Evolutionary conservation across 2,329 filamentous ascomycete genomes (phyloP), one percentile per base, ranked within the genome.

Genomic region (Juglanconis sp.): DNA sequence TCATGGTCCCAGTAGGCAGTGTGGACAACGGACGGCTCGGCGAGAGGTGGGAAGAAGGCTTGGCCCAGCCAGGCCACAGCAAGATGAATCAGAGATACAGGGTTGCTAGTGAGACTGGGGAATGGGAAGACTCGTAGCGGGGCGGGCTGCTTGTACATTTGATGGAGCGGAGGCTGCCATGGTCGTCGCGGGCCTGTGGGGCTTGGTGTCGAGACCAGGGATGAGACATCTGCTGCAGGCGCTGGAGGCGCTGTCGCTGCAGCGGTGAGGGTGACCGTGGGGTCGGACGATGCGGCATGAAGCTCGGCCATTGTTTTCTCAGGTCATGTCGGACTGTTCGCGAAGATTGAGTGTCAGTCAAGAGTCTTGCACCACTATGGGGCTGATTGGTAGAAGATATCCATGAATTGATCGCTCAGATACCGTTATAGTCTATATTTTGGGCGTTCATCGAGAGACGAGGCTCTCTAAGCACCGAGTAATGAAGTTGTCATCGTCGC

Each of bases 341-440:
- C 7, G 30, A 55, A n/a, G 49, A 2, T 32, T 5, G 11, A 35
- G 52, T 46, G 62, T 61, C 42, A 62, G 63, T 49, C 38, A 32
- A 52, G 65, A 64, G 68, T 49, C 36, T 40, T 35, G 6, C 24
- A 15, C 13, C 6, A 24, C 35, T 0, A 30, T n/a, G 15, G 15
- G 67, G 60, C 56, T 57, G 42, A 52, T 52, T 48, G 42, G 47
- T 36, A 32, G 38, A 6, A 57, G 35, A 42, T 8, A 30, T 38
- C 30, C 15, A 13, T 24, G 40, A 24, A 48, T 65, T 70, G 72
- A 65, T 71, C 80, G 82, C 84, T 95, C 91, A 95, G 91, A 95
- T 95, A 95, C 91, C 91, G 91, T 95, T 94, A 90, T 95, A 95
- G 91, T 95, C 90, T 90, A 87, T 85, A 75, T 74, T 71, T 82